Percentiles rank a stretch among this genome's conserved stretches.
Evolutionary conservation across 2,329 filamentous ascomycete species (phyloP).

Genomic region (Thermoascus crustaceus): DNA sequence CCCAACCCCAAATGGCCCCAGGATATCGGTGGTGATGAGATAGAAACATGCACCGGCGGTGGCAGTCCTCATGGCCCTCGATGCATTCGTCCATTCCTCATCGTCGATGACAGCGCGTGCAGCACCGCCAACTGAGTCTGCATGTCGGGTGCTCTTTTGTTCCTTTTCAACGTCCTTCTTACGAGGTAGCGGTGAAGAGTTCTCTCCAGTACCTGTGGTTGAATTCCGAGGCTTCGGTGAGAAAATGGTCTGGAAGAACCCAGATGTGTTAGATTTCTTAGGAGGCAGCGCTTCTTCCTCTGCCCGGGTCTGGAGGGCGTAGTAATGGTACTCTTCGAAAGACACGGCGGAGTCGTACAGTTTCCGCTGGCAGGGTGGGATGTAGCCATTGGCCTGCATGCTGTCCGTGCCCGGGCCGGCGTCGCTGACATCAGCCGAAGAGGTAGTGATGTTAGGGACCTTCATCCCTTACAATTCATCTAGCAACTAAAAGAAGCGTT

Average conservation of each 20-base stretch:
- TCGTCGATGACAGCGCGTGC: constrained; percentile 20
- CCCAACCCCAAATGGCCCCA: constrained; percentile 36
- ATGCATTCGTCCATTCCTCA: constrained; percentile 42
- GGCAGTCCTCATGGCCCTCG: constrained; percentile 40
- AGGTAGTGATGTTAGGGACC: too few relatives aligned
- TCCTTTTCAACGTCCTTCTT: not conserved
- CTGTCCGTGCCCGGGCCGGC: too few relatives aligned
- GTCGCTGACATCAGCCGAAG: too few relatives aligned
- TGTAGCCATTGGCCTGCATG: too few relatives aligned
- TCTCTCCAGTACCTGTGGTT: constrained; percentile 5
- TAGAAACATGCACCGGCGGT: constrained; percentile 42
- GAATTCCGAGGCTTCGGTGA: constrained; percentile 1
- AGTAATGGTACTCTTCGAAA: constrained; percentile 32
- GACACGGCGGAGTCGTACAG: too few relatives aligned
- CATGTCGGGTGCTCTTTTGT: not conserved
- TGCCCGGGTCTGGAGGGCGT: constrained; percentile 23
- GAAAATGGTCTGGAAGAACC: too few relatives aligned
- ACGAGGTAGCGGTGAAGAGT: not conserved
- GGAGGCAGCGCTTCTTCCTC: constrained; percentile 18
- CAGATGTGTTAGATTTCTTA: not conserved
- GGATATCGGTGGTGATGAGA: constrained; percentile 43
- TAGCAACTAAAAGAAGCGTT: too few relatives aligned
- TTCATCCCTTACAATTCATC: too few relatives aligned
- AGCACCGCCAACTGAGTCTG: not conserved
- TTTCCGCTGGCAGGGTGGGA: too few relatives aligned